These are phyloP conservation scores for Aspergillus texensis DNA, from an alignment of 2,329 filamentous ascomycete species.

Conservation along the genomic window DNA sequence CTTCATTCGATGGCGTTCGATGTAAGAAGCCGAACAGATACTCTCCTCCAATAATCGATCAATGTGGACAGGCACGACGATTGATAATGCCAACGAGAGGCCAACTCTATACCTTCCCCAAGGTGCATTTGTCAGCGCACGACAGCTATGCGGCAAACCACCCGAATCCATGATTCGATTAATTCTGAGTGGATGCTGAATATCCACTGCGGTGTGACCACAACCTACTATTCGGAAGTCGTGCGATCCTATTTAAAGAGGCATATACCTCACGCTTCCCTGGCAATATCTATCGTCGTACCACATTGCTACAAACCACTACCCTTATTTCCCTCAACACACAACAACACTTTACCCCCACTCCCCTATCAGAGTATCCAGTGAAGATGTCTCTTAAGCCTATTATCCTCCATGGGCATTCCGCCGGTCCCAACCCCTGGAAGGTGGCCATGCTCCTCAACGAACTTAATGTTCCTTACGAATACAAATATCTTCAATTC, in stretches of 20 bases:
- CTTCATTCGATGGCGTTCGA: background rate
- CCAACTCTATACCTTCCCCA: too few species aligned
- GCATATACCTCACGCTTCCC: background rate
- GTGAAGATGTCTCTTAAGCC: conserved; percentile 22
- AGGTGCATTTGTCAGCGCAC: background rate
- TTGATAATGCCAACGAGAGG: background rate
- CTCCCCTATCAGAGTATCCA: background rate
- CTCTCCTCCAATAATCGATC: background rate
- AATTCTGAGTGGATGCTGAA: background rate
- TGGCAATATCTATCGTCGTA: background rate
- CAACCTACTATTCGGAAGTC: background rate
- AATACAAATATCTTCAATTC: conserved; percentile 22
- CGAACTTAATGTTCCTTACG: conserved; percentile 36
- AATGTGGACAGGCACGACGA: background rate
- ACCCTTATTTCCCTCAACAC: background rate
- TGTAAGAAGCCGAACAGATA: background rate
- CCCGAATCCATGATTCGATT: background rate
- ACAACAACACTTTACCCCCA: background rate
- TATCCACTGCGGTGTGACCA: background rate
- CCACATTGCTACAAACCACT: background rate
- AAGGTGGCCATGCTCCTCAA: conserved; percentile 35
- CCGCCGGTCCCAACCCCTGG: conserved; percentile 32
- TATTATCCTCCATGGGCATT: conserved; percentile 22
- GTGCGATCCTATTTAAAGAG: background rate
- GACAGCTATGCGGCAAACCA: background rate